phyloP scores from a whole-genome alignment of 2,329 filamentous ascomycete genomes.

The Aphanocladium album region DNA sequence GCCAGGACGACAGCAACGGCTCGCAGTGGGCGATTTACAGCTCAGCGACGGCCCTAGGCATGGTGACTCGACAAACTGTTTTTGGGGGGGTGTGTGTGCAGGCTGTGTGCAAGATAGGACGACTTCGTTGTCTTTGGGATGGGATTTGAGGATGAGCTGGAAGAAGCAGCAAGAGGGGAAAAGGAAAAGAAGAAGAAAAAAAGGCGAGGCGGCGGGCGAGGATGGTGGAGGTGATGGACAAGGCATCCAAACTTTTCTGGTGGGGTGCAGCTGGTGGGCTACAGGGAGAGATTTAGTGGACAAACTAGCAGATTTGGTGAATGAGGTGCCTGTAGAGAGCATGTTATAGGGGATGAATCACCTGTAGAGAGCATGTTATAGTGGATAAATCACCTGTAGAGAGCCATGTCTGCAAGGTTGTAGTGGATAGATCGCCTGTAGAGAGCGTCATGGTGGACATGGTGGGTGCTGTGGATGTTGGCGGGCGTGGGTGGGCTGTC shows the following conservation, averaged over 20 bases:
- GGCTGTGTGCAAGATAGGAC: slow-evolving; percentile 1
- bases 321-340: no score
- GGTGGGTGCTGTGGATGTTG: no score
- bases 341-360: no score
- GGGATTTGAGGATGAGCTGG: slow-evolving; percentile 13
- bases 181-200: slow-evolving; percentile 8
- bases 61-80: slow-evolving; percentile 67
- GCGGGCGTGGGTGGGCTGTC: neutral
- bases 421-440: no score
- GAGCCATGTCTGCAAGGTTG: no score
- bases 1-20: slow-evolving; percentile 41
- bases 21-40: slow-evolving; percentile 86
- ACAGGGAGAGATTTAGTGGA: no score
- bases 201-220: neutral
- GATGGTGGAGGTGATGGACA: neutral
- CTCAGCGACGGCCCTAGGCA: slow-evolving; percentile 77
- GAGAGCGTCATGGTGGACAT: no score
- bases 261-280: neutral
- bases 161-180: slow-evolving; percentile 9
- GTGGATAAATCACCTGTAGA: no score
- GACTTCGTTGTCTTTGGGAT: slow-evolving; percentile 14
- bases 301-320: no score
- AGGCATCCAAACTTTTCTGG: slow-evolving; percentile 10
- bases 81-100: slow-evolving; percentile 22
- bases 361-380: neutral